Evolutionary conservation across 768 basidiomycete species (phyloP), one percentile per base, ranked within the genome.

Genomic region (Hemileccinum rubropunctum): DNA sequence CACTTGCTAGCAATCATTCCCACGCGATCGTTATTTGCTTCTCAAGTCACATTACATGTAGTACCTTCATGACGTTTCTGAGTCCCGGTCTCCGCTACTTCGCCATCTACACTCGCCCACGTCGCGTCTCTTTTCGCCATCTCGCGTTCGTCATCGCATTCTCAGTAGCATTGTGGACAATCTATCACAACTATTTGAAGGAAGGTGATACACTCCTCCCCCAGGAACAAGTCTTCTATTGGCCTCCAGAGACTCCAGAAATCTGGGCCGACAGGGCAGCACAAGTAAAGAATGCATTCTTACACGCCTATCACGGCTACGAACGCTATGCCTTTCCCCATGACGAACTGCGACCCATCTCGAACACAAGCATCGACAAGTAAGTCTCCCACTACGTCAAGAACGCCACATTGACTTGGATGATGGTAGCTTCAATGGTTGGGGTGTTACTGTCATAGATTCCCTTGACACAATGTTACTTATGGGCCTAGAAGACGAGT

Each of bases 391-490:
- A 4, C 35, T 10, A 2, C 23, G 3, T 6, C 3, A 28, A 14
- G 11, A 26, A 12, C 12, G 12, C 21, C 43, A 10, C 18, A 1
- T 35, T 56, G 35, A 62, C 41, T 2, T 2, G n/a, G 8, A 12
- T 18, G 37, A 26, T n/a, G 11, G 26, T 39, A 89, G 87, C 52
- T 86, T 89, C 64, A 90, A 90, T 60, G 86, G 85, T 7, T 91
- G 88, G 88, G 84, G 84, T 20, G 76, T 88, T 1, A 85, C 88
- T 5, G 74, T 81, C 39, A 77, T 91, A 42, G 94, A 97, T 60
- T 81, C 90, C 6, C 74, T 97, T 6, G 92, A 95, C 60, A 91
- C 91, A 0, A 84, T 97, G 76, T 72, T 88, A 33, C 71, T 98
- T 23, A 86, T 95, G 82, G 88, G 76, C 12, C 72, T 94, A 6